Evolutionary conservation across 2,329 filamentous ascomycete genomes (phyloP), one percentile per base, ranked within the genome.

Genomic region (Daldinia sp.): DNA sequence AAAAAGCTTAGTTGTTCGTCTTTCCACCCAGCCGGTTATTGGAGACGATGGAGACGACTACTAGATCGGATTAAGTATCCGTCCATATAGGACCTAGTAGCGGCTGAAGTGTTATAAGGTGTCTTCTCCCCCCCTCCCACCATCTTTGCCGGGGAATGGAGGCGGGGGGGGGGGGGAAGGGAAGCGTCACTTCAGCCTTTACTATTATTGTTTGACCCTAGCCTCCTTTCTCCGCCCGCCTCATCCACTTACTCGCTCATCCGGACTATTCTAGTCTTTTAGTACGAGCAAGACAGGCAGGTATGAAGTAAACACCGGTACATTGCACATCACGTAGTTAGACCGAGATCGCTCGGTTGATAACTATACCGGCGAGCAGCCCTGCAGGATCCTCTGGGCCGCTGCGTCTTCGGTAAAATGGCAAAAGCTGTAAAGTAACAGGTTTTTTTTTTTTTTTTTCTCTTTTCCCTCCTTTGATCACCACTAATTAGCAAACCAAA

Each of bases 141-240:
- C 61, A 65, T 50, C 66, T 70, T 70, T 70, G 30, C 69, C 69
- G 67, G 61, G 58, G 28, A 56, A 56, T 60, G 50, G 54, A 33
- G 65, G 56, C 41, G 60, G 51, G 65, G 59, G 48, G 59, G 9
- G 30, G 60, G n/a, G n/a, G n/a, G n/a, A n/a, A n/a, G n/a, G n/a
- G n/a, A n/a, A 46, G 41, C 15, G n/a, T 44, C 54, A 63, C 59
- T 63, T 67, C 46, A 63, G 64, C 37, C 28, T 58, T 62, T 54
- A 62, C 59, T 55, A 55, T 41, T 42, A 53, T 23, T 28, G 23
- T 56, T 44, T 58, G 10, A 56, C 37, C 54, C 26, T 42, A 56
- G 37, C 60, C 35, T 28, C 50, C 15, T 37, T 63, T 46, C 60
- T 57, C 51, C 30, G 60, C 50, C 30, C 20, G 6, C 50, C 35